Percentiles rank a stretch among this genome's conserved stretches.
Conservation (phyloP, 1,139 yeast species). For the Suhomyces ambrosiae region DNA sequence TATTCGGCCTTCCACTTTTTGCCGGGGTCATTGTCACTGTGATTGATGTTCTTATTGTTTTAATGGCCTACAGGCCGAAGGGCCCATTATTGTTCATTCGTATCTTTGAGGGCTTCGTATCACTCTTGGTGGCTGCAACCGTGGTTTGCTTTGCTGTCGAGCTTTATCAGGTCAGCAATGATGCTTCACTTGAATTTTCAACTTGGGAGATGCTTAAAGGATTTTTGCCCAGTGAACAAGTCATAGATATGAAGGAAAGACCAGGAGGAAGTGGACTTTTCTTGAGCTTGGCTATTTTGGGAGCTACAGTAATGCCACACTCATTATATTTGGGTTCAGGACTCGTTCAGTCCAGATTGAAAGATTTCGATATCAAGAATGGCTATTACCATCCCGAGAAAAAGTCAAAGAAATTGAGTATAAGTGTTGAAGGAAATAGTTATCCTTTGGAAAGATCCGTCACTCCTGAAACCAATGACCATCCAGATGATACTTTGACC, state of each 20-base stretch:
- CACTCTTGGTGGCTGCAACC: constrained; percentile 75
- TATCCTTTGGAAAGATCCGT: not conserved
- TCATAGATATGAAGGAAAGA: constrained; percentile 58
- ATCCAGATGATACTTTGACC: constrained; percentile 13
- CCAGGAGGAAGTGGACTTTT: constrained; percentile 69
- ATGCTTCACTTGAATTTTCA: constrained; percentile 50
- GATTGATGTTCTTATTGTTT: constrained; percentile 78
- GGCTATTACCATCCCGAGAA: constrained; percentile 48
- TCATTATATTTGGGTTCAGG: constrained; percentile 91
- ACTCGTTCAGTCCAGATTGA: constrained; percentile 83
- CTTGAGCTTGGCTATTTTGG: constrained; percentile 85
- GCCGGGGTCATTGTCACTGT: constrained; percentile 83
- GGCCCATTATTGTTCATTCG: constrained; percentile 80
- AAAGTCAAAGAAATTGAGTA: constrained; percentile 5
- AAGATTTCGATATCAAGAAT: constrained; percentile 73
- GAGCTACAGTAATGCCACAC: constrained; percentile 99
- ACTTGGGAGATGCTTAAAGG: constrained; percentile 65
- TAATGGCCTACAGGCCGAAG: constrained; percentile 87
- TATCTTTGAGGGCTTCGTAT: constrained; percentile 80
- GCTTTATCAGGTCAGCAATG: constrained; percentile 65
- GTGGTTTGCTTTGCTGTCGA: constrained; percentile 85
- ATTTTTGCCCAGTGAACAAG: constrained; percentile 72
- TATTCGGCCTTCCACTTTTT: constrained; percentile 74
- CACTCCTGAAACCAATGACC: constrained; percentile 6
- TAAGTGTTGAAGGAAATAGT: constrained; percentile 7